These are phyloP conservation scores for Aphanomyces cochlioides DNA, from an alignment of 352 stramenopile species.

Conservation along the genomic window DNA sequence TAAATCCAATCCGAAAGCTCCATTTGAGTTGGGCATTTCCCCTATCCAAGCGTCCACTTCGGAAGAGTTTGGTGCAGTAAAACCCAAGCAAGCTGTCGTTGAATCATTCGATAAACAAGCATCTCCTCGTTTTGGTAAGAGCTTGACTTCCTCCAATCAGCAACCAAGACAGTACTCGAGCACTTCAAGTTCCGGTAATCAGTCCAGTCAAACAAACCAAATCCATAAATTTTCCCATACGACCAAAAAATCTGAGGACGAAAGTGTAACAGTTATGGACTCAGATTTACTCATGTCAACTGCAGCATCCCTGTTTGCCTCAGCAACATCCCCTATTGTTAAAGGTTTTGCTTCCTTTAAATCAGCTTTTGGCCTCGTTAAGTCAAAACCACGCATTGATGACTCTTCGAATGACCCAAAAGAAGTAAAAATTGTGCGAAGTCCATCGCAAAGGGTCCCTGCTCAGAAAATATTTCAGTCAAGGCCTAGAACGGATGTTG, in stretches of 20 bases:
- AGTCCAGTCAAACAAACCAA: too few species aligned
- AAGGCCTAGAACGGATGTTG: background rate
- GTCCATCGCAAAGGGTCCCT: slow-evolving; percentile 1
- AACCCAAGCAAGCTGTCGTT: too few species aligned
- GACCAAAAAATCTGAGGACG: background rate
- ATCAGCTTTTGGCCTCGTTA: slow-evolving; percentile 18
- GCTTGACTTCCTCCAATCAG: too few species aligned
- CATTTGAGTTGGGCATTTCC: background rate
- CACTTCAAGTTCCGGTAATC: too few species aligned
- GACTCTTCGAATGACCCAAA: background rate
- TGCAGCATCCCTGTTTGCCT: slow-evolving; percentile 10
- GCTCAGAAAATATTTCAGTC: slow-evolving; percentile 20
- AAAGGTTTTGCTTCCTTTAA: slow-evolving; percentile 27
- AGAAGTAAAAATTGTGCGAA: too few species aligned
- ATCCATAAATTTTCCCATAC: too few species aligned
- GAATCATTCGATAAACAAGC: too few species aligned
- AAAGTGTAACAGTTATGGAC: background rate
- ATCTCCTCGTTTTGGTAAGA: too few species aligned
- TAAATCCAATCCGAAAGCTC: background rate
- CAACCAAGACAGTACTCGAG: too few species aligned
- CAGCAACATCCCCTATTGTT: slow-evolving; percentile 12
- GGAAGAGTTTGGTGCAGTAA: background rate
- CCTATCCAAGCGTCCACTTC: background rate
- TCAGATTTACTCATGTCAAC: slow-evolving; percentile 19
- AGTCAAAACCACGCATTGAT: background rate